Base-by-base conservation (phyloP, 2,329 filamentous ascomycete genomes). In the Mollisia scopiformis region DNA sequence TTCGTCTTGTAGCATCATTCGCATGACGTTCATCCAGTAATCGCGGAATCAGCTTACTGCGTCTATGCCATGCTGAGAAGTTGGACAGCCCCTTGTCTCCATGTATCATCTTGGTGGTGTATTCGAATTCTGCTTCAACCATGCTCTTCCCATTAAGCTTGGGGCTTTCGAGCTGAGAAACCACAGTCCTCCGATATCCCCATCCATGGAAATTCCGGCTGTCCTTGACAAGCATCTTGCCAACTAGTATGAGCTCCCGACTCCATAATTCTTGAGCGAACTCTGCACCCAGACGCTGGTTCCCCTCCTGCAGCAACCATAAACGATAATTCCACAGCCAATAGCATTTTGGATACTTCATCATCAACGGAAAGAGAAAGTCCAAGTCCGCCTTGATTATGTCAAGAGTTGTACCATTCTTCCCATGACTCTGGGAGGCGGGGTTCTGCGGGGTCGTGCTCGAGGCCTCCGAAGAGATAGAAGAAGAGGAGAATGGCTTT, bases 281-380 rank as follows among this genome's bases (percentile, higher is more conserved):
- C 0, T 78, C 59, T 1, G 76, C 64, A 2, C 86, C 83, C 10
- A 97, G 80, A 19, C 88, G 80, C 13, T 81, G 74, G 50, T 89
- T 90, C 33, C 88, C 88, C 74, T 92, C 85, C 57, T 88, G 80
- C 14, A 99, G 80, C 2, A 94, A 80, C 93, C 95, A 99, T 49
- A 89, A 78, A 28, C 95, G 88, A 76, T 97, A 94, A 69, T 97
- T 96, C 95, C 95, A 99, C 71, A 99, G 94, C 94, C 95, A 98
- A 79, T 99, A 99, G 81, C 95, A 98, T 75, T 99, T 99, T 6
- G 95, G 95, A 67, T 87, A 94, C 67, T 92, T 87, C 66, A 91
- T 84, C 53, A 99, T 84, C 21, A 99, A 83, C 0, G 92, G 91
- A 41, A 97, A 85, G 33, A 94, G 88, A 72, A 97, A 97, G 51